Conservation (phyloP, 1,284 basidiomycete species). For the Marasmius sp. region DNA sequence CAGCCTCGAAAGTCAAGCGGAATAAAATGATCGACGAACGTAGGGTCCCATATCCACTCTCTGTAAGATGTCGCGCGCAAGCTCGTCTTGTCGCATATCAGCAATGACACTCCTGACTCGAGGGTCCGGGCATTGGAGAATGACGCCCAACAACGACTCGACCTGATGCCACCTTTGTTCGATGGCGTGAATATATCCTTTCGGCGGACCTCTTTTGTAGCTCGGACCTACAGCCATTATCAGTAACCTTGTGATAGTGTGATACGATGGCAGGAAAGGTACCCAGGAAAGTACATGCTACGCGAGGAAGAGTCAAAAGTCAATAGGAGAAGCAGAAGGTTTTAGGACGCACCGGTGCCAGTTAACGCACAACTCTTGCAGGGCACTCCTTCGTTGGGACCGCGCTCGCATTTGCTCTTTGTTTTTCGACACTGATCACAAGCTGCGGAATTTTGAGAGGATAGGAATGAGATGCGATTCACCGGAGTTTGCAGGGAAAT, state of each 20-base stretch:
- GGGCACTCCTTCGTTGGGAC: conserved; percentile 44
- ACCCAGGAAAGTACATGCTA: conserved; percentile 15
- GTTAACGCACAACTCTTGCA: conserved; percentile 71
- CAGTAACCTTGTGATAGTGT: background rate
- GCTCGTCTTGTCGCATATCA: conserved; percentile 67
- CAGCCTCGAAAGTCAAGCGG: conserved; percentile 1
- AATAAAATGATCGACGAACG: conserved; percentile 37
- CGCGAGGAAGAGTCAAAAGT: background rate
- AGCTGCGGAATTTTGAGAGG: conserved; percentile 39
- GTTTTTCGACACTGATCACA: conserved; percentile 85
- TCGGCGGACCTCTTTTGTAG: conserved; percentile 84
- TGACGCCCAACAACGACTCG: conserved; percentile 77
- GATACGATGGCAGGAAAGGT: background rate
- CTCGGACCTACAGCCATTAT: conserved; percentile 56
- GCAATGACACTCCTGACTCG: conserved; percentile 67
- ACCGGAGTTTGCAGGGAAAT: background rate
- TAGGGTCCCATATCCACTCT: conserved; percentile 78
- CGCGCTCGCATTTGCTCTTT: conserved; percentile 82
- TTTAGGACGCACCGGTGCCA: conserved; percentile 51
- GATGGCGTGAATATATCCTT: conserved; percentile 88
- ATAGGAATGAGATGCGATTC: conserved; percentile 2
- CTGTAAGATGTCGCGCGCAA: conserved; percentile 69
- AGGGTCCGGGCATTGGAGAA: conserved; percentile 72
- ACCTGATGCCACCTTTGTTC: conserved; percentile 88
- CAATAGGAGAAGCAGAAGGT: background rate